Conservation (phyloP, 805 yeast genomes). For the Wickerhamiella lipophila region DNA sequence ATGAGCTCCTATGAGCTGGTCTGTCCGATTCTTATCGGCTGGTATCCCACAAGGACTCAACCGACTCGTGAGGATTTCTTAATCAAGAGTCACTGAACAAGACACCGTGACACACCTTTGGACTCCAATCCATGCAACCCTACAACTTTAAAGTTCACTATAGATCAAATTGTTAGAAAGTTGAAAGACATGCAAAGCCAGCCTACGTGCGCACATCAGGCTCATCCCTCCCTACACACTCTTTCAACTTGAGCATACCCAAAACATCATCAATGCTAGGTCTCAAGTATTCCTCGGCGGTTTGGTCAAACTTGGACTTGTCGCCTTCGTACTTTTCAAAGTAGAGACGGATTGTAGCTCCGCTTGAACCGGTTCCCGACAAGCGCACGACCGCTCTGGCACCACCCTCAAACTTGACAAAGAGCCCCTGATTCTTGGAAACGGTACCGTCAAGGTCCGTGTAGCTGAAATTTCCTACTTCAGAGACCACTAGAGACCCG, state of each 20-base stretch:
- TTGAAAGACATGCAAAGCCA: background rate
- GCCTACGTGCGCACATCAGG: slow-evolving; percentile 77
- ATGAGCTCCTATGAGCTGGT: slow-evolving; percentile 9
- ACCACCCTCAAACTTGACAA: slow-evolving; percentile 67
- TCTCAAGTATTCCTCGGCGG: slow-evolving; percentile 57
- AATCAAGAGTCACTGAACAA: too few species aligned
- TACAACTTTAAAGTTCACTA: too few species aligned
- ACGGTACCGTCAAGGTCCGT: slow-evolving; percentile 92
- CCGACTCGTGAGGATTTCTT: too few species aligned
- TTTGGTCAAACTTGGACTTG: slow-evolving; percentile 33
- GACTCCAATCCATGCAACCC: background rate
- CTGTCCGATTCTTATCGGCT: too few species aligned
- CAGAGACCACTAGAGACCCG: slow-evolving; percentile 44
- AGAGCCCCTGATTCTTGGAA: slow-evolving; percentile 77
- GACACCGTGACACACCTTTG: too few species aligned
- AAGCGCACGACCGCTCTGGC: slow-evolving; percentile 77
- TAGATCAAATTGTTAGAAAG: too few species aligned
- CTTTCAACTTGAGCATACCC: slow-evolving; percentile 55
- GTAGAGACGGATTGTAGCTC: slow-evolving; percentile 91
- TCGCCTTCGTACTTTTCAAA: slow-evolving; percentile 71
- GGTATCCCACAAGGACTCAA: too few species aligned
- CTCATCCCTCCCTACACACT: slow-evolving; percentile 62
- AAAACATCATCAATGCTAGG: slow-evolving; percentile 52
- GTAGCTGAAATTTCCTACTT: slow-evolving; percentile 81
- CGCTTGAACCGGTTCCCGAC: slow-evolving; percentile 95